These are phyloP conservation scores for Diaporthe sp. DNA, from an alignment of 2,329 filamentous ascomycete genomes.

Conservation along the genomic window DNA sequence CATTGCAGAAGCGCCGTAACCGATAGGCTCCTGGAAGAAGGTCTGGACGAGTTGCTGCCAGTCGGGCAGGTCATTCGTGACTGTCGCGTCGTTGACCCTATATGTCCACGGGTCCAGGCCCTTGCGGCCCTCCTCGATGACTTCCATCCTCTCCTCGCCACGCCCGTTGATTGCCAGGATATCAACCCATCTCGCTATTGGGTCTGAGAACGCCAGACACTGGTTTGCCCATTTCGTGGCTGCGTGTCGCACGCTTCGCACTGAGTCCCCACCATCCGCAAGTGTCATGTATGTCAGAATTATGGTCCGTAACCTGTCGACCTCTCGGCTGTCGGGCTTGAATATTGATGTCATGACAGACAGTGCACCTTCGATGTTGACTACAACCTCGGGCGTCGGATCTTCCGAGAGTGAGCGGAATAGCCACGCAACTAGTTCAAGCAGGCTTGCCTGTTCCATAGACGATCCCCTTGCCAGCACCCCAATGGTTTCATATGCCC, in stretches of 20 bases:
- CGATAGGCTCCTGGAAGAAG: constrained; percentile 59
- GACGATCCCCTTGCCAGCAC: constrained; percentile 77
- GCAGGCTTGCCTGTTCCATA: constrained; percentile 66
- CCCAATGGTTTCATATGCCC: constrained; percentile 92
- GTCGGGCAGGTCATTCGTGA: constrained; percentile 57
- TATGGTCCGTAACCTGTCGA: constrained; percentile 61
- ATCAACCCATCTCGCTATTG: constrained; percentile 88
- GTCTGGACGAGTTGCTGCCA: constrained; percentile 64
- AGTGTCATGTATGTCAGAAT: constrained; percentile 77
- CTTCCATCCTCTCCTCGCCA: constrained; percentile 79
- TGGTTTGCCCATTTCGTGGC: constrained; percentile 91
- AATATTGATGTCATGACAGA: constrained; percentile 75
- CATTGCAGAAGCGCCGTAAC: constrained; percentile 50
- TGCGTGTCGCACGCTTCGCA: constrained; percentile 84
- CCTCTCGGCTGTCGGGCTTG: constrained; percentile 44
- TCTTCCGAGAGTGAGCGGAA: constrained; percentile 88
- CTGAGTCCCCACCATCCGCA: constrained; percentile 60
- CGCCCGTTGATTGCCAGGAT: constrained; percentile 81
- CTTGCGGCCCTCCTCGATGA: constrained; percentile 89
- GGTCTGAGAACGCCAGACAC: constrained; percentile 83
- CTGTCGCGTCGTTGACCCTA: constrained; percentile 57
- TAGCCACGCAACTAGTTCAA: constrained; percentile 76
- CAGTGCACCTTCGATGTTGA: constrained; percentile 90
- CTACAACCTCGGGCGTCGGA: constrained; percentile 78
- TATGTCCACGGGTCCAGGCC: constrained; percentile 80